These are phyloP conservation scores for Cystobasidium slooffiae DNA, from an alignment of 1,284 basidiomycete genomes.

Conservation along the genomic window DNA sequence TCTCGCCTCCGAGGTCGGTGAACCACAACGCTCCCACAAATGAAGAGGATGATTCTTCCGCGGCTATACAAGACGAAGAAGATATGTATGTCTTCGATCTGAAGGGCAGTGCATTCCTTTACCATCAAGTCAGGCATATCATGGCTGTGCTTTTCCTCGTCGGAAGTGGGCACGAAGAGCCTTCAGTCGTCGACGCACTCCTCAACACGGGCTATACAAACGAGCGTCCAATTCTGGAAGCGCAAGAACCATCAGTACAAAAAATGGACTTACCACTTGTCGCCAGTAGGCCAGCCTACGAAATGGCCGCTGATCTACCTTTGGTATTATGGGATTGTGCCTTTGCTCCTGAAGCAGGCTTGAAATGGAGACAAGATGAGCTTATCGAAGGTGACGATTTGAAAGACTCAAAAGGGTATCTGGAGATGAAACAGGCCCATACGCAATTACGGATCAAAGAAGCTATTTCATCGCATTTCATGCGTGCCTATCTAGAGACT, in stretches of 20 bases:
- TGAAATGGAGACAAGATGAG: constrained; percentile 74
- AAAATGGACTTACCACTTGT: not conserved
- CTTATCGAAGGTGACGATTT: constrained; percentile 52
- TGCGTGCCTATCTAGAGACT: constrained; percentile 21
- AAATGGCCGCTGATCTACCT: constrained; percentile 89
- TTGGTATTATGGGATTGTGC: constrained; percentile 91
- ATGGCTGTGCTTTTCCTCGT: constrained; percentile 90
- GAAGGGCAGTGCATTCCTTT: constrained; percentile 86
- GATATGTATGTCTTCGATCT: constrained; percentile 76
- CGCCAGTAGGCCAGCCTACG: constrained; percentile 76
- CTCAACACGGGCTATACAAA: constrained; percentile 66
- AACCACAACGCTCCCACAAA: too few relatives aligned
- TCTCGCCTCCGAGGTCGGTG: not conserved
- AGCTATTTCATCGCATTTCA: constrained; percentile 30
- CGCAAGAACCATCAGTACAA: constrained; percentile 41
- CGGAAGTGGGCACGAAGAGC: constrained; percentile 77
- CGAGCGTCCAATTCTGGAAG: not conserved
- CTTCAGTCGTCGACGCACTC: constrained; percentile 72
- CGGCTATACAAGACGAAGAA: constrained; percentile 34
- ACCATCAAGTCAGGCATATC: constrained; percentile 97
- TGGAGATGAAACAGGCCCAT: constrained; percentile 63
- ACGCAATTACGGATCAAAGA: constrained; percentile 37
- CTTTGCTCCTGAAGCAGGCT: constrained; percentile 66
- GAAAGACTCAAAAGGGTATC: constrained; percentile 48
- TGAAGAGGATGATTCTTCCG: too few relatives aligned